Percentiles rank a stretch among this genome's conserved stretches.
These are phyloP conservation scores for Podosphaera xanthii DNA, from an alignment of 2,329 filamentous ascomycete species.

Conservation along the genomic window DNA sequence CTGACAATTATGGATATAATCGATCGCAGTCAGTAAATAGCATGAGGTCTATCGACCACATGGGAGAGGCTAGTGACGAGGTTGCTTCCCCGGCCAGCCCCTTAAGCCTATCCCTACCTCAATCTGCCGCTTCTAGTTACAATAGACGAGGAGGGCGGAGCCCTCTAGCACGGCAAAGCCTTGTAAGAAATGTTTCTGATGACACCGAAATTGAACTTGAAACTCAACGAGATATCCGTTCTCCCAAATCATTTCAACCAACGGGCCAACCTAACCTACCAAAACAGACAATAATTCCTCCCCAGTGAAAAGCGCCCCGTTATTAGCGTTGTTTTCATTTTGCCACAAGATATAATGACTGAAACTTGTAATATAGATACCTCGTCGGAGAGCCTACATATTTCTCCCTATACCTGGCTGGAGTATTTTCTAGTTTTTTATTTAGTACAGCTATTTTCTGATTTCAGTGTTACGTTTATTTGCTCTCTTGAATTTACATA, in stretches of 20 bases:
- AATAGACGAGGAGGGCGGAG: constrained; percentile 14
- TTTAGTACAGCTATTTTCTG: too few species aligned
- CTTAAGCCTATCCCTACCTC: constrained; percentile 6
- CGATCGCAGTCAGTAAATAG: constrained; percentile 6
- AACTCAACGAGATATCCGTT: constrained; percentile 3
- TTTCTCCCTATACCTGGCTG: too few species aligned
- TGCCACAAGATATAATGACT: too few species aligned
- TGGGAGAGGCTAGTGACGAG: constrained; percentile 4
- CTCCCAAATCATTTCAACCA: not conserved
- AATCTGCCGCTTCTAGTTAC: constrained; percentile 6
- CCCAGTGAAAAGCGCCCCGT: too few species aligned
- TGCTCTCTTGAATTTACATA: too few species aligned
- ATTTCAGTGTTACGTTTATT: too few species aligned
- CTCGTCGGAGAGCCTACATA: too few species aligned
- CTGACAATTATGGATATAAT: constrained; percentile 8
- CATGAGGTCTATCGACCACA: constrained; percentile 5
- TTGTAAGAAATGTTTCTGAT: constrained; percentile 13
- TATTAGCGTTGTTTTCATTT: too few species aligned
- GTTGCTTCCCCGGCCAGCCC: constrained; percentile 1
- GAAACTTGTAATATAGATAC: too few species aligned
- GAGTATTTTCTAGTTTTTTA: too few species aligned
- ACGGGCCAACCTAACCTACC: too few species aligned
- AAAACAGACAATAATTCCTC: too few species aligned
- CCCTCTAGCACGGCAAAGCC: constrained; percentile 17
- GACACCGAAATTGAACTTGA: constrained; percentile 12